Evolutionary conservation across 495 filamentous ascomycete genomes (phyloP).

Genomic region (Pyrenula massariospora): DNA sequence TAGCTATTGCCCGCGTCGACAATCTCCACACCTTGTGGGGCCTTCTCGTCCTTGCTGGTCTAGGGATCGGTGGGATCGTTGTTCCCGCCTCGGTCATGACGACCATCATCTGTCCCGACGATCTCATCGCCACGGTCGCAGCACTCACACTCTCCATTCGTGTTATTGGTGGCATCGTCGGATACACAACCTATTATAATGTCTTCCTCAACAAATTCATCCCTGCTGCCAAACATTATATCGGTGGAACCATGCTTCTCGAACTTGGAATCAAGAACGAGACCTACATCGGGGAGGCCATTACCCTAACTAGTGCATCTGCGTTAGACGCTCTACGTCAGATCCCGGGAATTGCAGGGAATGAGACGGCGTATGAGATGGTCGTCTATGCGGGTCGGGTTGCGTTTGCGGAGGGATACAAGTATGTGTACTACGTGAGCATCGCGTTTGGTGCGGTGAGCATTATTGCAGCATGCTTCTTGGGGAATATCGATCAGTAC

Average conservation of each 20-base stretch:
- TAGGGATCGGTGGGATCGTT: slow-evolving; percentile 65
- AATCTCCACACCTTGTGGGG: slow-evolving; percentile 52
- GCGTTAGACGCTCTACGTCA: slow-evolving; percentile 37
- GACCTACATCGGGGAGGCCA: slow-evolving; percentile 28
- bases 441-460: slow-evolving; percentile 54
- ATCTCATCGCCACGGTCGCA: slow-evolving; percentile 62
- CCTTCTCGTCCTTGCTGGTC: slow-evolving; percentile 49
- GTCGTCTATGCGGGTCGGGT: slow-evolving; percentile 51
- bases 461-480: slow-evolving; percentile 49
- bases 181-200: slow-evolving; percentile 68
- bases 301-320: slow-evolving; percentile 43
- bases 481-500: slow-evolving; percentile 53
- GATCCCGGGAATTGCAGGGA: slow-evolving; percentile 46
- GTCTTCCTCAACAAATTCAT: slow-evolving; percentile 57
- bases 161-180: slow-evolving; percentile 58
- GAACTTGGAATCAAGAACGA: slow-evolving; percentile 41
- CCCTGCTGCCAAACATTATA: slow-evolving; percentile 34
- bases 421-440: slow-evolving; percentile 55
- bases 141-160: slow-evolving; percentile 64
- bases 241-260: slow-evolving; percentile 39
- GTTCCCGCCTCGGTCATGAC: slow-evolving; percentile 61
- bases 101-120: slow-evolving; percentile 62
- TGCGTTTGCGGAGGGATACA: slow-evolving; percentile 52
- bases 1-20: slow-evolving; percentile 42
- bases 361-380: slow-evolving; percentile 37